These are phyloP conservation scores for Dicorynia guianensis DNA, from an alignment of 306 rosid species.

Conservation along the genomic window DNA sequence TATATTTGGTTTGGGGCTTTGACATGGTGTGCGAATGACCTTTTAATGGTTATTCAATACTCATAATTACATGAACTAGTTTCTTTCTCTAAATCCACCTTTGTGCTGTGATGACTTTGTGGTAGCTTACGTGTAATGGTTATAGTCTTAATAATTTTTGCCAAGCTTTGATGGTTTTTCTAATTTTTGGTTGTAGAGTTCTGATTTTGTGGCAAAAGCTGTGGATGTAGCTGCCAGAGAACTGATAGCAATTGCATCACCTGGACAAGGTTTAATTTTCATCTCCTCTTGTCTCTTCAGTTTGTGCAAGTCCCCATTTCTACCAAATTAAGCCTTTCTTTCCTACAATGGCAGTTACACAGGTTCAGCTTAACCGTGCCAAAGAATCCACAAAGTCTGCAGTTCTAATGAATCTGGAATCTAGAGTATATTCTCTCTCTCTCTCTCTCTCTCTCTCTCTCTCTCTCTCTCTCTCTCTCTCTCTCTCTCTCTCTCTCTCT, in stretches of 20 bases:
- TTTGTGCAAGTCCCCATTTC: conserved; percentile 13
- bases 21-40: not conserved
- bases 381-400: conserved; percentile 90
- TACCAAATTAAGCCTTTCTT: not conserved
- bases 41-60: not conserved
- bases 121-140: conserved; percentile 5
- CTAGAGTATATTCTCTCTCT: conserved; percentile 66
- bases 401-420: conserved; percentile 95
- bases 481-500: conserved; percentile 26
- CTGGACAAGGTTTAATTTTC: conserved; percentile 76
- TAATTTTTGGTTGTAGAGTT: conserved; percentile 58
- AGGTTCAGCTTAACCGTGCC: conserved; percentile 88
- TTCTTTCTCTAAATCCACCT: too few species aligned
- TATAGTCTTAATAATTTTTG: conserved; percentile 4
- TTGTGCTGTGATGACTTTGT: conserved; percentile 9
- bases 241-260: conserved; percentile 75
- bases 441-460: conserved; percentile 30
- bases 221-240: conserved; percentile 85
- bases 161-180: conserved; percentile 34
- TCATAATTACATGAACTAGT: not conserved
- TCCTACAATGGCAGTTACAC: conserved; percentile 64
- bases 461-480: conserved; percentile 29
- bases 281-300: conserved; percentile 1
- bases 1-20: conserved; percentile 5
- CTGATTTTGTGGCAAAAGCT: conserved; percentile 68